Evolutionary conservation across 2,329 filamentous ascomycete species (phyloP).

Genomic region (Phaeosphaeriaceae sp.): DNA sequence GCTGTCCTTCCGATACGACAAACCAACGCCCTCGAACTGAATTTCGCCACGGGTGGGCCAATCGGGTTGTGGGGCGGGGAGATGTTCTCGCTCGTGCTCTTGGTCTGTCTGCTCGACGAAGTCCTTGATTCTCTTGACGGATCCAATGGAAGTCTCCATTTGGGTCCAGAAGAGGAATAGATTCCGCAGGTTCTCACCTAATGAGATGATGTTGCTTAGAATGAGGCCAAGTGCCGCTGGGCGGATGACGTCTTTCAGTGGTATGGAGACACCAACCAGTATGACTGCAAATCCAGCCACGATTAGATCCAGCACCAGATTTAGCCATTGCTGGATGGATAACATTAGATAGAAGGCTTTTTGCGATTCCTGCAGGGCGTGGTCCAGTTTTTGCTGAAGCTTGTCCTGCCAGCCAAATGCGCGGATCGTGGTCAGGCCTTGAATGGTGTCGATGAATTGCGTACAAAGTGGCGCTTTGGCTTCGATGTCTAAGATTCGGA

Average conservation of each 20-base stretch:
- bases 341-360: constrained; percentile 49
- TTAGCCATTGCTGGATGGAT: constrained; percentile 46
- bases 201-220: constrained; percentile 57
- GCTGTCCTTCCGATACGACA: not conserved
- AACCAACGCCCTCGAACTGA: not conserved
- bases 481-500: too few relatives aligned
- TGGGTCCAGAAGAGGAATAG: constrained; percentile 59
- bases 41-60: not conserved
- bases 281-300: constrained; percentile 41
- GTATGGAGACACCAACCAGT: constrained; percentile 36
- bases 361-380: constrained; percentile 44
- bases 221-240: constrained; percentile 57
- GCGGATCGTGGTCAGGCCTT: constrained; percentile 55
- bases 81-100: constrained; percentile 44
- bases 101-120: constrained; percentile 52
- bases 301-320: constrained; percentile 33
- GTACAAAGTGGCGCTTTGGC: constrained; percentile 25
- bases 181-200: constrained; percentile 56
- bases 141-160: constrained; percentile 62
- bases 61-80: not conserved
- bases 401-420: constrained; percentile 52
- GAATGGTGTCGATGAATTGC: constrained; percentile 56
- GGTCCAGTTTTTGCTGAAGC: not conserved
- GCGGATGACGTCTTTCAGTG: constrained; percentile 41
- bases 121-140: constrained; percentile 58